phyloP scores from a whole-genome alignment of 116 monocot genomes.

The Papilionanthe hybrid region DNA sequence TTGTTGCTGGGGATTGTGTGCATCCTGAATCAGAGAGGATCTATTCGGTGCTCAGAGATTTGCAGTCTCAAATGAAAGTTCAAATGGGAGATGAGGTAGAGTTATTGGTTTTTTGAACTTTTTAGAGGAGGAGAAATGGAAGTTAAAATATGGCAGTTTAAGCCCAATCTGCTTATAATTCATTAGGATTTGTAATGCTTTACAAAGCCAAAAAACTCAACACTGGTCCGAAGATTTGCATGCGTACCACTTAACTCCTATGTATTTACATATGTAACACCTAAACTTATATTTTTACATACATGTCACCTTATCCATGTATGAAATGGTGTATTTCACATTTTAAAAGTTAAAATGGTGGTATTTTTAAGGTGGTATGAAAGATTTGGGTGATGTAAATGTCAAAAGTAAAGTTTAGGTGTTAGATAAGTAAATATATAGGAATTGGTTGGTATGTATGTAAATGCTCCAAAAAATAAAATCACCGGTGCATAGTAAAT shows the following conservation, averaged over 20 bases:
- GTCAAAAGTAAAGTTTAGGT: too few relatives aligned
- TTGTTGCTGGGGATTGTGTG: constrained; percentile 33
- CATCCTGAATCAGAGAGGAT: constrained; percentile 27
- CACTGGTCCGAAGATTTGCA: neutral
- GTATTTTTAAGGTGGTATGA: too few relatives aligned
- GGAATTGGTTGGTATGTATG: neutral
- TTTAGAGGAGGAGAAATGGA: neutral
- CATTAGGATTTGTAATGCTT: neutral
- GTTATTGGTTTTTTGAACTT: constrained; percentile 9
- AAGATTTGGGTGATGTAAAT: too few relatives aligned
- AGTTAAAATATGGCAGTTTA: neutral
- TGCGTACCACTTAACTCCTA: too few relatives aligned
- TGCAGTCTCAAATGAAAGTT: constrained; percentile 29
- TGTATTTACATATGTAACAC: too few relatives aligned
- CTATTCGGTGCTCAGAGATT: constrained; percentile 12
- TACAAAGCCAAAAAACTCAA: neutral
- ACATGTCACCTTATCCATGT: too few relatives aligned
- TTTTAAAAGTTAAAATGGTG: too few relatives aligned
- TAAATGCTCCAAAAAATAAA: neutral
- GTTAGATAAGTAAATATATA: too few relatives aligned
- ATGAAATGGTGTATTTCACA: too few relatives aligned
- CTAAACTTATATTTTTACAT: too few relatives aligned
- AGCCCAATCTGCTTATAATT: constrained; percentile 14
- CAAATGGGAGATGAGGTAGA: neutral
- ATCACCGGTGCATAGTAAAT: neutral